Evolutionary conservation across 495 filamentous ascomycete species (phyloP), one percentile per base, ranked within the genome.

Genomic region (Emericellopsis terricola): DNA sequence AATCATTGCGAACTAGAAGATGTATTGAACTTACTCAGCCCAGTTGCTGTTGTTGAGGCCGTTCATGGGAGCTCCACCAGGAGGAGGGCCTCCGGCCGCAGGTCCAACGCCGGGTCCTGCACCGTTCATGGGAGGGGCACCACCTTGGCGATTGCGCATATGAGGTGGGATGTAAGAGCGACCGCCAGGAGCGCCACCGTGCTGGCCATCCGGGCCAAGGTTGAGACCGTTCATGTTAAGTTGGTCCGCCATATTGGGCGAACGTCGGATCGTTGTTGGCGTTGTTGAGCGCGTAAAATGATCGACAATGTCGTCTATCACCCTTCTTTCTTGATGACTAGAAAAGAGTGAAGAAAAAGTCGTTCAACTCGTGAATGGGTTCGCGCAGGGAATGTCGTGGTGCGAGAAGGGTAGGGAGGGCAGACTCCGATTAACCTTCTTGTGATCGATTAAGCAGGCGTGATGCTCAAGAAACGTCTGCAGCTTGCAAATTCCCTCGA

Each of bases 161-260:
- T 97, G 89, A 53, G 89, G 89, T 45, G 89, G 89, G 51, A 96
- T 93, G 64, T 97, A 97, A 31, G 89, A 74, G 45, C 80, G 81
- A 33, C 15, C 21, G 20, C 57, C 57, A 29, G 49, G 47, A 20
- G 52, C 43, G 41, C 65, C 66, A 43, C 61, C 56, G 47, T 81
- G 78, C 52, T 83, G 71, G 52, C 78, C 73, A 33, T 40, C 46
- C 64, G 78, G 42, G 30, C 76, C 69, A 44, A 94, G 65, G 53
- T 66, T 78, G 49, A 93, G 65, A 53, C 78, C 76, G 55, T 70
- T 73, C 79, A 94, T 86, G 56, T 85, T 83, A 44, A 97, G 73
- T 62, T 91, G 76, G 57, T 94, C 85, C 57, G 89, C 87, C 89
- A 96, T 96, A 45, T 51, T 63, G n/a, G n/a, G n/a, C n/a, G n/a